Evolutionary conservation across 805 yeast genomes (phyloP), one percentile per base, ranked within the genome.

Genomic region (Torulaspora quercuum): DNA sequence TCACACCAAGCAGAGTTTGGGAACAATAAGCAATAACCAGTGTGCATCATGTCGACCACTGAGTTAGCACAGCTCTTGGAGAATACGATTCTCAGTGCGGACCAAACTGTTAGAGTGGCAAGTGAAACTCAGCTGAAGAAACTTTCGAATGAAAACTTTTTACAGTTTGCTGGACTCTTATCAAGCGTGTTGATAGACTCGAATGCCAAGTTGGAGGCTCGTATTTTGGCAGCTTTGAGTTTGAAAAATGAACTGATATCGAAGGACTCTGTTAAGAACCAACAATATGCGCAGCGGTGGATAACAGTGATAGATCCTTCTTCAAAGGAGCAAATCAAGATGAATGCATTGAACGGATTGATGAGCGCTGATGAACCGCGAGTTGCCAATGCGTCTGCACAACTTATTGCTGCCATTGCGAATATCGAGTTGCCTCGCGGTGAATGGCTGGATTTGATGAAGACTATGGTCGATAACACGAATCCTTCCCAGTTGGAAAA

Each of bases 321-420:
- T 4, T 67, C 75, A 19, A 85, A 78, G 61, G 54, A 64, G 6
- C 75, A 76, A 45, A 81, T 90, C 56, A 88, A 86, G 66, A 69
- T 72, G 29, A 69, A 73, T 19, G 73, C 87, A 0, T 61, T 90
- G 33, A 64, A 65, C 28, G 76, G 89, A 3, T 73, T 92, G 38
- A 59, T 80, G 38, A 71, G 84, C 11, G 58, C 67, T n/a, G 76
- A 78, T 51, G 83, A 76, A 46, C 41, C 51, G n/a, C 75, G 86
- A 53, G 95, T 90, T 38, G 92, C 95, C 20, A 78, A 80, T 40
- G 74, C 95, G 18, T 82, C 90, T 16, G 95, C 98, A 15, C 97
- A 90, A 68, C 71, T 90, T 48, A 90, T 92, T 34, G 95, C 97
- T 21, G 95, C 97, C 7, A 85, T 92, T 52, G 98, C 97, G n/a